Conservation (phyloP, 2,329 filamentous ascomycete genomes). For the Pseudogymnoascus sp. region DNA sequence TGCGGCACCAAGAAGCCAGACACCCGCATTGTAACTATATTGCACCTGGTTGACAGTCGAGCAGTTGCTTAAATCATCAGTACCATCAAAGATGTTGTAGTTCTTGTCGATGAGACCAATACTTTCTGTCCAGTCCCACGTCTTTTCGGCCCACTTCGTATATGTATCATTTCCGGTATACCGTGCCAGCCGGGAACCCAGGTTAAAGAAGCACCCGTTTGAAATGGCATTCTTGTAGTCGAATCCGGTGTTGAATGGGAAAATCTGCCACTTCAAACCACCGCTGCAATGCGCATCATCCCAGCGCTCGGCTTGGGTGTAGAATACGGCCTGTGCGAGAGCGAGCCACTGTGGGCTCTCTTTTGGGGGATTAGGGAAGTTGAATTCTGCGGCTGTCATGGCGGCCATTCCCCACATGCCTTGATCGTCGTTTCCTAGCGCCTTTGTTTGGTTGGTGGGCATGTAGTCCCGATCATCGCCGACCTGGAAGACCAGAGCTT, state of each 20-base stretch:
- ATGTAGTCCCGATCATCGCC: constrained; percentile 51
- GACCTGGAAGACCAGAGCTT: constrained; percentile 52
- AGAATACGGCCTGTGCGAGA: constrained; percentile 71
- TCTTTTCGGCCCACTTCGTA: constrained; percentile 62
- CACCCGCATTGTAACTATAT: constrained; percentile 64
- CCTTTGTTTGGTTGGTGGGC: constrained; percentile 38
- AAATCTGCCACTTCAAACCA: constrained; percentile 81
- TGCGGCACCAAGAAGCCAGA: constrained; percentile 49
- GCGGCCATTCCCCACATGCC: constrained; percentile 82
- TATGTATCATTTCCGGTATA: constrained; percentile 79
- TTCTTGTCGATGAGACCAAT: constrained; percentile 51
- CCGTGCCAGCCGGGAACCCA: constrained; percentile 62
- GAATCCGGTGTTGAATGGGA: constrained; percentile 57
- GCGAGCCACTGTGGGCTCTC: constrained; percentile 68
- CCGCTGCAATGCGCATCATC: constrained; percentile 59
- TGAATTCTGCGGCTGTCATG: constrained; percentile 69
- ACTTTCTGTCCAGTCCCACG: constrained; percentile 57
- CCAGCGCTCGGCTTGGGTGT: constrained; percentile 67
- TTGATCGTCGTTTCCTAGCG: constrained; percentile 32
- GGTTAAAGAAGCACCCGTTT: constrained; percentile 63
- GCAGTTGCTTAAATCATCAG: constrained; percentile 39
- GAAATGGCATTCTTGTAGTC: constrained; percentile 62
- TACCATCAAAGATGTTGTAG: constrained; percentile 52
- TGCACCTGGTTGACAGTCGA: constrained; percentile 48
- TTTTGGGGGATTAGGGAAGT: constrained; percentile 59